Base-by-base conservation (phyloP, 2,329 filamentous ascomycete genomes). In the Epichloe elymi region DNA sequence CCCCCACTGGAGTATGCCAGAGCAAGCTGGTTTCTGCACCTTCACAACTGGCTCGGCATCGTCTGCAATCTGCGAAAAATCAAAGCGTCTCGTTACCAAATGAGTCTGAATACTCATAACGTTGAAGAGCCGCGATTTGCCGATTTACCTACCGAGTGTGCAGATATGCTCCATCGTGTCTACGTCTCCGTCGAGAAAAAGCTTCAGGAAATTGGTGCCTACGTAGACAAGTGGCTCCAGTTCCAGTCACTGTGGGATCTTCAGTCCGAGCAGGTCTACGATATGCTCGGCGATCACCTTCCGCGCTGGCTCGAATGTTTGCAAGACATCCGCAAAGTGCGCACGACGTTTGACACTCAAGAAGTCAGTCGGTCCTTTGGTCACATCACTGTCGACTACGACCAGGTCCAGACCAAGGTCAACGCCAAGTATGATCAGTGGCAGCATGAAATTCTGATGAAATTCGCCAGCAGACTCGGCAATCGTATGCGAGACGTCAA, bases 351-450 rank as follows among this genome's bases (percentile, higher is more conserved):
- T 61, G 93, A 99, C 63, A 98, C 91, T 1, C 94, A 91, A 8
- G 93, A 96, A 64, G 88, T 94, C 57, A 93, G 85, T 66, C 85
- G 87, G 39, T 86, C 85, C 1, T 98, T 99, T 64, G 93, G 93
- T 4, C 91, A 95, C 66, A 82, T 97, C 50, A 88, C 86, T 4
- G 89, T 99, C 61, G 91, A 98, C 65, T 98, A 98, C 62, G 93
- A 97, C 61, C 94, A 98, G 67, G 93, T 98, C 0, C 94, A 98
- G 68, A 88, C 91, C 52, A 96, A 95, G 68, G 93, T 99, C 66
- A 98, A 97, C 61, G 88, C 89, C 60, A 98, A 97, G 67, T 99
- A 98, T 64, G 94, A 99, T 64, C 91, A 97, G 66, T 98, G 94
- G 93, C 93, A 99, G 67, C 88, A 96, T 60, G 93, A 99, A 58